Percentiles rank a stretch among this genome's conserved stretches.
Evolutionary conservation across 352 stramenopile genomes (phyloP).

Genomic region (Globisporangium splendens): DNA sequence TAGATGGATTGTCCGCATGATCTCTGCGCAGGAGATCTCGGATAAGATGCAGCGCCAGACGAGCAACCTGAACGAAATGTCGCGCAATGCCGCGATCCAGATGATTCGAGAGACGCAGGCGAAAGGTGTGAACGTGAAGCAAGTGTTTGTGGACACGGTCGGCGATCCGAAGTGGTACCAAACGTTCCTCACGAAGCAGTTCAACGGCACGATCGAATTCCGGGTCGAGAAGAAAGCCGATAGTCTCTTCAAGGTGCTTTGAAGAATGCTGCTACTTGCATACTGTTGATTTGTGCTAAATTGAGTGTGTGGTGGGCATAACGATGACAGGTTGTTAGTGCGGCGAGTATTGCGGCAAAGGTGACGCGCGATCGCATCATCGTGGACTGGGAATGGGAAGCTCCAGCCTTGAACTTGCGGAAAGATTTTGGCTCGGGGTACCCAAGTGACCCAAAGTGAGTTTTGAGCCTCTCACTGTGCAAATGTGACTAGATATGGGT

Average conservation of each 20-base stretch:
- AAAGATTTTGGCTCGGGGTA: conserved; percentile 89
- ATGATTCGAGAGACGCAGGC: conserved; percentile 90
- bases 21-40: conserved; percentile 93
- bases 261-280: no score
- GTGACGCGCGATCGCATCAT: conserved; percentile 90
- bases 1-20: conserved; percentile 89
- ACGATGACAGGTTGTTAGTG: conserved; percentile 73
- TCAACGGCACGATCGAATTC: conserved; percentile 88
- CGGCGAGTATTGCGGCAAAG: conserved; percentile 92
- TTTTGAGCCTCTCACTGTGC: not conserved
- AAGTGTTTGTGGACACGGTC: conserved; percentile 95
- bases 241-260: conserved; percentile 90
- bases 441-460: conserved; percentile 89
- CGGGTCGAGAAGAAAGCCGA: conserved; percentile 96
- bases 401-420: conserved; percentile 48
- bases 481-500: not conserved
- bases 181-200: conserved; percentile 89
- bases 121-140: conserved; percentile 79
- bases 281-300: not conserved
- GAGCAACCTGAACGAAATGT: conserved; percentile 93
- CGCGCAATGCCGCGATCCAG: conserved; percentile 90
- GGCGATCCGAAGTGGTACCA: conserved; percentile 90
- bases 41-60: conserved; percentile 92
- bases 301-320: not conserved
- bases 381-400: conserved; percentile 88